Percentiles rank a stretch among this genome's conserved stretches.
Conservation (phyloP, 805 yeast species). For the Yarrowia sp. region DNA sequence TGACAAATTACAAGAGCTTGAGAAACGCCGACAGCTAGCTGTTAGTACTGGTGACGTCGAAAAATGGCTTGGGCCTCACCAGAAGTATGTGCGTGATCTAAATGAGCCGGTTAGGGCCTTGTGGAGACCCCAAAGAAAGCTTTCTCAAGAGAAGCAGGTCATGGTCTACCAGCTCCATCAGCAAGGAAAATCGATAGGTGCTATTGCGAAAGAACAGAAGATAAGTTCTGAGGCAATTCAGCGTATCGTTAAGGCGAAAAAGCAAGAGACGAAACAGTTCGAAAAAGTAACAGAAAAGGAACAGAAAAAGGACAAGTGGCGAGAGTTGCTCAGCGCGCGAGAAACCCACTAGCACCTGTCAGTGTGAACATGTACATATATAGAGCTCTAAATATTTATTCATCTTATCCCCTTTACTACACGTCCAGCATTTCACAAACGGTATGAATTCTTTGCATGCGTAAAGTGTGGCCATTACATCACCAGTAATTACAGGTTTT, state of each 20-base stretch:
- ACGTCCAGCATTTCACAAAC: no score
- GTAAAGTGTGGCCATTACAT: no score
- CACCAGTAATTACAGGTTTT: no score
- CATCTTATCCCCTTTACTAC: no score
- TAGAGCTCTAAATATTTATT: background rate
- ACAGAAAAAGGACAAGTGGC: slow-evolving; percentile 24
- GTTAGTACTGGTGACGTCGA: slow-evolving; percentile 28
- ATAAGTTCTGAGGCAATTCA: slow-evolving; percentile 19
- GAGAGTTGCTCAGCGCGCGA: slow-evolving; percentile 14
- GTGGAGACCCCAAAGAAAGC: slow-evolving; percentile 29
- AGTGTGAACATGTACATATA: background rate
- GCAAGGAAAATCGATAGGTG: slow-evolving; percentile 20
- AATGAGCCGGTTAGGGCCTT: slow-evolving; percentile 5
- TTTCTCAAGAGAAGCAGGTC: slow-evolving; percentile 31
- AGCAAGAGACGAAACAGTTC: slow-evolving; percentile 30
- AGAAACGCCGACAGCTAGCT: slow-evolving; percentile 25
- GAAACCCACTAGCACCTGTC: no score
- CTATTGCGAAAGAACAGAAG: slow-evolving; percentile 15
- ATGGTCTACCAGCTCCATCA: slow-evolving; percentile 11
- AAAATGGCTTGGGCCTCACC: slow-evolving; percentile 37
- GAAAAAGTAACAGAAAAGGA: slow-evolving; percentile 2
- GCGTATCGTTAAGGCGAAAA: slow-evolving; percentile 34
- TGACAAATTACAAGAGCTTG: slow-evolving; percentile 28
- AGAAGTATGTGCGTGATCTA: slow-evolving; percentile 18
- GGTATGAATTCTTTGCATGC: no score